Evolutionary conservation across 768 basidiomycete genomes (phyloP), one percentile per base, ranked within the genome.

Genomic region (Kwoniella botswanensis): DNA sequence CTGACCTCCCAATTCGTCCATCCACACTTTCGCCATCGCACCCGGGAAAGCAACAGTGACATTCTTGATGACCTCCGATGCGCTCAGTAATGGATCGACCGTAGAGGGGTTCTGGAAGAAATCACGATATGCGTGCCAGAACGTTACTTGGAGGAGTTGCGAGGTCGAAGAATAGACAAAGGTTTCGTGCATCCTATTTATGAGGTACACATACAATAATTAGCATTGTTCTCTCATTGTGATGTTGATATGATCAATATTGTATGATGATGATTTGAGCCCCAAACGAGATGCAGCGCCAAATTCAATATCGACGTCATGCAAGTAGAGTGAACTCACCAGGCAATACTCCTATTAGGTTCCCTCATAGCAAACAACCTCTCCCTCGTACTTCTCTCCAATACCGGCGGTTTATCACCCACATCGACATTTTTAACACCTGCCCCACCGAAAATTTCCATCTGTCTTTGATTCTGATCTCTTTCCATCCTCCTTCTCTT

Each of bases 51-150:
- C 91, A 11, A 88, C 85, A 60, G 89, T 93, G 71, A 95, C 92
- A 72, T 92, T 92, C 84, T 96, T 95, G 82, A 99, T 98, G 60
- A 97, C 92, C 55, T 99, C 96, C 0, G 93, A 91, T 0, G 97
- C 95, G 2, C 90, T 88, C 2, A 94, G 88, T 55, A 93, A 80
- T 21, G 74, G 76, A 12, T 82, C 79, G 44, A 78, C 73, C 12
- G 77, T 73, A 0, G 62, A 58, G 5, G 73, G 74, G 69, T 86
- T 88, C 1, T 87, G 84, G 76, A 98, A 97, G 1, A 88, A 88
- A 69, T 92, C 91, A 72, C 91, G 90, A 85, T 99, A 99, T 13
- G 94, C 87, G 67, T 89, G 93, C 95, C 96, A 99, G 78, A 99
- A 93, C 66, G 93, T 90, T 43, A 96, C 93, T 83, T 98, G 97